Evolutionary conservation across 148 eudicot genomes (phyloP).

Genomic region (Rhododendron vialii): DNA sequence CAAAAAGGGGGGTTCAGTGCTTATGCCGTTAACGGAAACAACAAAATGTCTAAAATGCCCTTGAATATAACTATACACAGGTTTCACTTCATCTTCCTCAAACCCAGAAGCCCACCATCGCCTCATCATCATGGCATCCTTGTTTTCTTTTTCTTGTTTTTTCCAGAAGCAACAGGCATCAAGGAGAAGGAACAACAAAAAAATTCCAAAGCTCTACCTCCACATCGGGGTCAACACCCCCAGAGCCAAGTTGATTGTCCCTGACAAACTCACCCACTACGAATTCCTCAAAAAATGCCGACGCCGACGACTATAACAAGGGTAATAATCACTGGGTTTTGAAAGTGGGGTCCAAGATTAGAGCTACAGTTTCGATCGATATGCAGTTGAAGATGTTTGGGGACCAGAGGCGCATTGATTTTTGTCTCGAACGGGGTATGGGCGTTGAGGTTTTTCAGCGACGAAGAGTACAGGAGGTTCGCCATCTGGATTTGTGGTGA

Average conservation of each 20-base stretch:
- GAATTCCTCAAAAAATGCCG: constrained; percentile 33
- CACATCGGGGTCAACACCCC: constrained; percentile 80
- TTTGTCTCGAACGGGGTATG: constrained; percentile 72
- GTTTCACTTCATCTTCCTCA: too few relatives aligned
- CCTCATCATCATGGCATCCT: too few relatives aligned
- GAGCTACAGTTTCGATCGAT: constrained; percentile 60
- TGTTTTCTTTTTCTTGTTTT: too few relatives aligned
- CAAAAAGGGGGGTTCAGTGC: too few relatives aligned
- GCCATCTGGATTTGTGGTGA: not conserved
- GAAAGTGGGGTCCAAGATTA: constrained; percentile 57
- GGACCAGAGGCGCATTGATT: constrained; percentile 75
- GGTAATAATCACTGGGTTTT: constrained; percentile 47
- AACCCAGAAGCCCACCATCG: too few relatives aligned
- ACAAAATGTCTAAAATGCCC: too few relatives aligned
- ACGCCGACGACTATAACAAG: constrained; percentile 9
- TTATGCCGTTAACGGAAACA: too few relatives aligned
- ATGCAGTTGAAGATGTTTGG: constrained; percentile 81
- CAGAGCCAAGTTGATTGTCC: constrained; percentile 65
- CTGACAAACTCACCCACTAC: constrained; percentile 46
- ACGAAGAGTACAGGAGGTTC: constrained; percentile 52
- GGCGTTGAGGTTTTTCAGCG: constrained; percentile 62
- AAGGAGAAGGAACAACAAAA: too few relatives aligned
- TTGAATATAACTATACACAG: too few relatives aligned
- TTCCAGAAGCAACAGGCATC: too few relatives aligned
- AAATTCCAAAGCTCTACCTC: constrained; percentile 42